Percentiles rank a stretch among this genome's conserved stretches.
phyloP scores from a whole-genome alignment of 139 green algal genomes.

The Edaphochlamys debaryana region DNA sequence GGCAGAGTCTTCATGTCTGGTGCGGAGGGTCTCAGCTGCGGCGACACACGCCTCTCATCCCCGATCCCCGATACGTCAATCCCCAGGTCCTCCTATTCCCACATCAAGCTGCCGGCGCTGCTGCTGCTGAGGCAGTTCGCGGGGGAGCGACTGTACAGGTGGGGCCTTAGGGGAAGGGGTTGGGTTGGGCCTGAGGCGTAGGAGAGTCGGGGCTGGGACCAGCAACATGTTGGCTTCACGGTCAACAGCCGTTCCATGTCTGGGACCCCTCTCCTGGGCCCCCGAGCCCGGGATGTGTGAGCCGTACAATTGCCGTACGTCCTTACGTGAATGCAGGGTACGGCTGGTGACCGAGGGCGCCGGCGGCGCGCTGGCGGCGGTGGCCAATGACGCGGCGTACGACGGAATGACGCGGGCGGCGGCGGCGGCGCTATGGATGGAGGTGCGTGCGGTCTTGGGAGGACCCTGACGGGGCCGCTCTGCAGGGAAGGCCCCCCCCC shows the following conservation, averaged over 20 bases:
- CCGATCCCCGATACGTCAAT: no score
- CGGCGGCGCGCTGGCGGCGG: slow-evolving; percentile 33
- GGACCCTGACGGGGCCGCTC: no score
- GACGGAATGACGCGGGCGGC: slow-evolving; percentile 44
- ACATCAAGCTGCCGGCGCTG: slow-evolving; percentile 52
- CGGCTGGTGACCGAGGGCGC: slow-evolving; percentile 51
- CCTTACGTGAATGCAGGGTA: slow-evolving; percentile 14
- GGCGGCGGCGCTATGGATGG: slow-evolving; percentile 52
- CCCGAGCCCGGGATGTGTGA: no score
- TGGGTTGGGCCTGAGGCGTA: neutral
- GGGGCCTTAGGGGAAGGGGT: neutral
- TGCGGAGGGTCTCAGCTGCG: no score
- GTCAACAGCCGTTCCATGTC: no score
- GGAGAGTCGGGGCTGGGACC: no score
- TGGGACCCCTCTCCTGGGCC: no score
- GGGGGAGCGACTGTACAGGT: slow-evolving; percentile 21
- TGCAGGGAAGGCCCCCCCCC: no score
- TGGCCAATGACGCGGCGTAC: slow-evolving; percentile 38
- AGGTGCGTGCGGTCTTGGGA: neutral
- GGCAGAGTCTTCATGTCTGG: no score
- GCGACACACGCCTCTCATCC: no score
- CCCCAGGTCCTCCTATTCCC: slow-evolving; percentile 13
- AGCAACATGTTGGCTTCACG: no score
- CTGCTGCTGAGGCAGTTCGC: slow-evolving; percentile 42
- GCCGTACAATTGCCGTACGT: no score